A percentile compares a stretch with the other conserved stretches of the same genome.
Conservation (phyloP, 208 protist species). For the Acanthamoeba quina region DNA sequence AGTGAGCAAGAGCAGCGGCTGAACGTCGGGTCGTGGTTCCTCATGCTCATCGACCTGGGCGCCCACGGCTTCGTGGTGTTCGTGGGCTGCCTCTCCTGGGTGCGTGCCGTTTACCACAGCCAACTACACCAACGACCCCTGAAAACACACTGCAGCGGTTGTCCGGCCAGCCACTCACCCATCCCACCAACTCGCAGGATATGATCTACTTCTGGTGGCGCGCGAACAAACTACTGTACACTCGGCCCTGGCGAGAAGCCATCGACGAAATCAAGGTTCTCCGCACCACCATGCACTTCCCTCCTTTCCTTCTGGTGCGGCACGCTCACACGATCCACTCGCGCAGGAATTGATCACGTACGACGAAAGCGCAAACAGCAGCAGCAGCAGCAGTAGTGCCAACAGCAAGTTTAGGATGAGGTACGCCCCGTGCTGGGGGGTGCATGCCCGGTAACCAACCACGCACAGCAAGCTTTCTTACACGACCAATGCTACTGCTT, state of each 20-base stretch:
- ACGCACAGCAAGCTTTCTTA: too few relatives aligned
- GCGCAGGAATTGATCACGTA: neutral
- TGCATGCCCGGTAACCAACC: too few relatives aligned
- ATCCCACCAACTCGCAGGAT: neutral
- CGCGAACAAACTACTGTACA: constrained; percentile 5
- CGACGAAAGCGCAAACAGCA: neutral
- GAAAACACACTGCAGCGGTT: neutral
- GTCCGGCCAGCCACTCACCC: neutral
- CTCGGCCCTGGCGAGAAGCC: constrained; percentile 12
- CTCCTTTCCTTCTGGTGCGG: neutral
- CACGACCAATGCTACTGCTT: too few relatives aligned
- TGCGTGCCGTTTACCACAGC: neutral
- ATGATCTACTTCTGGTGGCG: neutral
- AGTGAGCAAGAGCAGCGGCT: neutral
- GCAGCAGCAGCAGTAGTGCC: neutral
- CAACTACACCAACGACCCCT: neutral
- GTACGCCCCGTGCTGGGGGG: neutral
- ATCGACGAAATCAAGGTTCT: neutral
- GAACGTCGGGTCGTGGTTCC: constrained; percentile 37
- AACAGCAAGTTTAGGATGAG: neutral
- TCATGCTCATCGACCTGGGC: constrained; percentile 7
- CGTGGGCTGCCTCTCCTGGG: neutral
- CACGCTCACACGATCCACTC: neutral
- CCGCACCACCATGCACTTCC: neutral
- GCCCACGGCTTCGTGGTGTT: constrained; percentile 25